phyloP scores from a whole-genome alignment of 257 asterid species.

The Lantana camara region DNA sequence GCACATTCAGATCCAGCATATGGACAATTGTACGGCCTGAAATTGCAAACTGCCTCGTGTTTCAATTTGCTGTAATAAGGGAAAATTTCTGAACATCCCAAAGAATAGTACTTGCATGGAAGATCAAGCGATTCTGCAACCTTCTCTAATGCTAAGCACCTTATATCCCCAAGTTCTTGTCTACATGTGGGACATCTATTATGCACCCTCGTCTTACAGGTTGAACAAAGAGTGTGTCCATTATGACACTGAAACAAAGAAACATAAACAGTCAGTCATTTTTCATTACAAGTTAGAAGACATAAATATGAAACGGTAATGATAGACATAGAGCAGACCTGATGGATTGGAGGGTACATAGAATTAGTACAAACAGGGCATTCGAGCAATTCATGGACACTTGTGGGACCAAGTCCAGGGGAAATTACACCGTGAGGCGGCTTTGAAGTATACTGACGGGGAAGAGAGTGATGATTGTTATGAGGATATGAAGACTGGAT shows the following conservation, averaged over 20 bases:
- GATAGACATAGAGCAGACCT: constrained; percentile 23
- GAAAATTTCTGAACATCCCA: constrained; percentile 84
- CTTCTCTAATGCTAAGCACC: constrained; percentile 88
- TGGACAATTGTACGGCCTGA: constrained; percentile 86
- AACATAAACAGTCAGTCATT: constrained; percentile 10
- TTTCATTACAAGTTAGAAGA: background rate
- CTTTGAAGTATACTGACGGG: constrained; percentile 51
- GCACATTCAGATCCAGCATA: constrained; percentile 93
- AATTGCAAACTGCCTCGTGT: constrained; percentile 78
- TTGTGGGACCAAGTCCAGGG: constrained; percentile 60
- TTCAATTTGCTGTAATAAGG: constrained; percentile 91
- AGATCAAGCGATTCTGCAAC: constrained; percentile 85
- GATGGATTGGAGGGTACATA: constrained; percentile 38
- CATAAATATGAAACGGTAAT: background rate
- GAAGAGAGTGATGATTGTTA: constrained; percentile 37
- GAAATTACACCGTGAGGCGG: constrained; percentile 52
- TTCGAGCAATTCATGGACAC: constrained; percentile 90
- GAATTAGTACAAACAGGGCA: constrained; percentile 81
- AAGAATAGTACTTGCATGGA: constrained; percentile 70
- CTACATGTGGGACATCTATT: constrained; percentile 89
- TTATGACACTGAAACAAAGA: constrained; percentile 70
- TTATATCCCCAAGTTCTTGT: constrained; percentile 91
- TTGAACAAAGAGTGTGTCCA: constrained; percentile 90
- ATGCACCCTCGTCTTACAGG: constrained; percentile 85
- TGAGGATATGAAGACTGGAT: constrained; percentile 53